These are phyloP conservation scores for Quercus gilva DNA, from an alignment of 306 rosid genomes.

Conservation along the genomic window DNA sequence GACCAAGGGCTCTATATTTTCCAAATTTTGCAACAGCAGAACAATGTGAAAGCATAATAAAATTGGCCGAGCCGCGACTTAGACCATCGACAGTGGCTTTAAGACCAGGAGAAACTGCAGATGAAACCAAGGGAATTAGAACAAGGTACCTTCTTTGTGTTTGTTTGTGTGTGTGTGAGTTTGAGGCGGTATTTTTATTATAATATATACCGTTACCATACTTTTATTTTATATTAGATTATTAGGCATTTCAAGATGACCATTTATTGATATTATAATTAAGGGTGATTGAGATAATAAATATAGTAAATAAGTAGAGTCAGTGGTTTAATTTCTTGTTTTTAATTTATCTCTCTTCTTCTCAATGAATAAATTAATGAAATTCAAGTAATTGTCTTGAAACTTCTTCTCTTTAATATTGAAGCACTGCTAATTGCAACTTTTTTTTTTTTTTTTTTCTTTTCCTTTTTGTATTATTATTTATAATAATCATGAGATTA, in stretches of 20 bases:
- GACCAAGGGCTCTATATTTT: conserved; percentile 74
- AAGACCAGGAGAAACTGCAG: conserved; percentile 71
- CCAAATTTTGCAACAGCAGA: conserved; percentile 83
- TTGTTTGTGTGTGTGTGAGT: neutral
- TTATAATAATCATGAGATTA: no score
- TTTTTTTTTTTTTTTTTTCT: neutral
- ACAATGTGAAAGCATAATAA: conserved; percentile 64
- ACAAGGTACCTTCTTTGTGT: conserved; percentile 60
- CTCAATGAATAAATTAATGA: no score
- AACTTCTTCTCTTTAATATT: no score
- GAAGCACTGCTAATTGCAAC: no score
- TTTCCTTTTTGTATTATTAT: no score
- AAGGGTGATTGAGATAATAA: neutral
- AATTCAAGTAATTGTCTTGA: no score
- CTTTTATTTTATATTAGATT: no score
- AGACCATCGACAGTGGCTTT: conserved; percentile 64
- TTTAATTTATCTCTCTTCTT: neutral
- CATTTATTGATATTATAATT: neutral
- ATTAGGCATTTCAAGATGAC: neutral
- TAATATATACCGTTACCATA: no score
- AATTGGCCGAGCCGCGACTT: conserved; percentile 50
- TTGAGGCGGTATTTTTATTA: neutral
- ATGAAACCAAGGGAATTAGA: conserved; percentile 57
- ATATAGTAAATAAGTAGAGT: neutral
- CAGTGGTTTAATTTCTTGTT: neutral